Percentiles rank a stretch among this genome's conserved stretches.
Conservation (phyloP, 2,329 filamentous ascomycete species). For the Fusarium scirpi region DNA sequence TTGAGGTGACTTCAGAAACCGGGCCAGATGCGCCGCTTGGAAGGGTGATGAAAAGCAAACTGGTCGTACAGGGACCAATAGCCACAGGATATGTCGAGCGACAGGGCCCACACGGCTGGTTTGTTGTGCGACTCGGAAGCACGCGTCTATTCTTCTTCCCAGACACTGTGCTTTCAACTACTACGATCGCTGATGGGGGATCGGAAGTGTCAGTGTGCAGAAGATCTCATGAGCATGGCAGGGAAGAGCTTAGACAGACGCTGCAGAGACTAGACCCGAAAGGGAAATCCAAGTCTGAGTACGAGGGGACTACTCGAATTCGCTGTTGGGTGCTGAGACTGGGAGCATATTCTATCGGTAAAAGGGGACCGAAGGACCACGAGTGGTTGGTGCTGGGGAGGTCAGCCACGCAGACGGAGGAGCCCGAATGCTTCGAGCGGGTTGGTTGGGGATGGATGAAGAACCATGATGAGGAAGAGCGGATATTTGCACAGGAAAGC, state of each 20-base stretch:
- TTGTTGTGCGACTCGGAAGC: slow-evolving; percentile 1
- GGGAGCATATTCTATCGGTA: slow-evolving; percentile 17
- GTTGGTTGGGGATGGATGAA: slow-evolving; percentile 24
- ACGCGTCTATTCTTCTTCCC: slow-evolving; percentile 4
- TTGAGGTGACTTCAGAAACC: slow-evolving; percentile 14
- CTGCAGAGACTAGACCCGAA: neutral
- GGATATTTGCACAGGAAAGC: slow-evolving; percentile 5
- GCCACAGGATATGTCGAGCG: slow-evolving; percentile 7
- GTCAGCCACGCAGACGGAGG: slow-evolving; percentile 6
- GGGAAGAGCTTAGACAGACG: neutral
- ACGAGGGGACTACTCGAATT: neutral
- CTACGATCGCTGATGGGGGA: neutral
- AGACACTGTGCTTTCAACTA: slow-evolving; percentile 28
- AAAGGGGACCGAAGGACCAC: neutral
- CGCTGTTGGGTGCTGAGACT: slow-evolving; percentile 35
- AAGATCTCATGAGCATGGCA: neutral
- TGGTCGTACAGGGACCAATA: slow-evolving; percentile 26
- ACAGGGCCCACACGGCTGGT: neutral
- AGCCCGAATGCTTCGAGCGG: slow-evolving; percentile 17
- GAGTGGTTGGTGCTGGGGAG: slow-evolving; percentile 33
- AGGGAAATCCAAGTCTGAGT: neutral
- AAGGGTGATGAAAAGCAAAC: slow-evolving; percentile 16
- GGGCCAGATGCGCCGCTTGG: slow-evolving; percentile 29
- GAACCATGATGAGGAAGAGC: neutral
- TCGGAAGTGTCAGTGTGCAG: slow-evolving; percentile 24